Evolutionary conservation across 2,329 filamentous ascomycete genomes (phyloP).

Genomic region (Teratosphaeria epicoccoides): DNA sequence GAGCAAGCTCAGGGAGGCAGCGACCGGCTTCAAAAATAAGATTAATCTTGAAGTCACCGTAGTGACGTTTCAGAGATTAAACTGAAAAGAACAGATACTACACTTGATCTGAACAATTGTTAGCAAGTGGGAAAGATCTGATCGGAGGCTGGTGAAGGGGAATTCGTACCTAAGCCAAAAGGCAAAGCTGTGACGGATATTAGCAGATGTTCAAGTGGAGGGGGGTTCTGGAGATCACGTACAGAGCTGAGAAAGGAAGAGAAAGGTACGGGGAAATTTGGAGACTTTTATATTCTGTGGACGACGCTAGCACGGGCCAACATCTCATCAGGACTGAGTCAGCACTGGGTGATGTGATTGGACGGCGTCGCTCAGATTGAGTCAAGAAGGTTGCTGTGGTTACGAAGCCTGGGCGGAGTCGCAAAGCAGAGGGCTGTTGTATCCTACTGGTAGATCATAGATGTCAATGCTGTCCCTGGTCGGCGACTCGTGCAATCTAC

Average conservation of each 20-base stretch:
- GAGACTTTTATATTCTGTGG: not conserved
- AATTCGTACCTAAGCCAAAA: conserved; percentile 5
- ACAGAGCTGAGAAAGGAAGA: not conserved
- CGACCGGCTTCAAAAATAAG: conserved; percentile 58
- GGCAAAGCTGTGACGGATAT: conserved; percentile 2
- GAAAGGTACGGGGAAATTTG: not conserved
- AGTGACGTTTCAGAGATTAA: conserved; percentile 84
- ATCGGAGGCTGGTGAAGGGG: not conserved
- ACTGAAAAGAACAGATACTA: conserved; percentile 65
- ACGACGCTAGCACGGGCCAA: not conserved
- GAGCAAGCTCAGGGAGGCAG: conserved; percentile 61
- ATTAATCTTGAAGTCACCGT: conserved; percentile 69
- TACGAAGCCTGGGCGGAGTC: too few species aligned
- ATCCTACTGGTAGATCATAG: too few species aligned
- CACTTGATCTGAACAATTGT: conserved; percentile 2
- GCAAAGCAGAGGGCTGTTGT: too few species aligned
- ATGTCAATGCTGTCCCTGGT: too few species aligned
- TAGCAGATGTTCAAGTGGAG: not conserved
- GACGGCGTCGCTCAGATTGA: too few species aligned
- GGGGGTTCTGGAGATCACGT: not conserved
- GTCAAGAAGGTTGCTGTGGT: too few species aligned
- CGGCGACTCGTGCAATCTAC: too few species aligned
- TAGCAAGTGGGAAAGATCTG: not conserved
- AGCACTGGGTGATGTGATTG: too few species aligned
- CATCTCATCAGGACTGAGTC: too few species aligned